These are phyloP conservation scores for Aurifilum marmelostoma DNA, from an alignment of 2,329 filamentous ascomycete species.

Conservation along the genomic window DNA sequence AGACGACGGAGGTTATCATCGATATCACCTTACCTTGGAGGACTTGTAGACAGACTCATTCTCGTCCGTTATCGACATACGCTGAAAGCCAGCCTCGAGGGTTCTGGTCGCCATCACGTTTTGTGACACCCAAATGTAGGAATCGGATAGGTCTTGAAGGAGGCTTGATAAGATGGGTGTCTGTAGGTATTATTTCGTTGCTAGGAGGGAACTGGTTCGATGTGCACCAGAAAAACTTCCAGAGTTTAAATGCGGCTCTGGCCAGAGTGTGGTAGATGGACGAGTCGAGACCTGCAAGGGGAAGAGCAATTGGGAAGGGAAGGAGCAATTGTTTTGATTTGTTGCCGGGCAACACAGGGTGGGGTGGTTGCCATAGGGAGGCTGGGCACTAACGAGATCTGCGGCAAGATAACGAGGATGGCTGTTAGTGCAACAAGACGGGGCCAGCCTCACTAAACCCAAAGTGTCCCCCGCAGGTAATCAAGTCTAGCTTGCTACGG, in stretches of 20 bases:
- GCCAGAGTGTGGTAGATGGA: background rate
- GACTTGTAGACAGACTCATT: slow-evolving; percentile 74
- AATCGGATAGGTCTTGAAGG: background rate
- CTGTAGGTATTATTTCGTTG: slow-evolving; percentile 7
- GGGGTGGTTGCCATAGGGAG: slow-evolving; percentile 8
- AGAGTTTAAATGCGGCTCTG: background rate
- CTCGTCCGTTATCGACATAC: slow-evolving; percentile 86
- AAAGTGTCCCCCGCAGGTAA: background rate
- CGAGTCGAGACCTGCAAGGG: slow-evolving; percentile 8
- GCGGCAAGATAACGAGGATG: background rate
- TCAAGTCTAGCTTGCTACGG: background rate
- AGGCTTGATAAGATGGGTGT: background rate
- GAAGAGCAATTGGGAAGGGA: slow-evolving; percentile 2
- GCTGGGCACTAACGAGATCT: background rate
- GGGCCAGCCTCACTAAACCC: background rate
- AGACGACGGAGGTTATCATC: too few relatives aligned
- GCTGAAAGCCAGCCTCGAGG: slow-evolving; percentile 87
- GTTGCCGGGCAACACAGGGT: slow-evolving; percentile 24
- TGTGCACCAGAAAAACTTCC: background rate
- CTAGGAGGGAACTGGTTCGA: background rate
- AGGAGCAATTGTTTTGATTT: slow-evolving; percentile 14
- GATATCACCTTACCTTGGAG: slow-evolving; percentile 65
- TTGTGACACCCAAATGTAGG: slow-evolving; percentile 3
- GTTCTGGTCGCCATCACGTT: slow-evolving; percentile 66
- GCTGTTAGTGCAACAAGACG: background rate